These are phyloP conservation scores for Coemansia sp. DNA, from an alignment of 192 early-diverging fungal species.

Conservation along the genomic window DNA sequence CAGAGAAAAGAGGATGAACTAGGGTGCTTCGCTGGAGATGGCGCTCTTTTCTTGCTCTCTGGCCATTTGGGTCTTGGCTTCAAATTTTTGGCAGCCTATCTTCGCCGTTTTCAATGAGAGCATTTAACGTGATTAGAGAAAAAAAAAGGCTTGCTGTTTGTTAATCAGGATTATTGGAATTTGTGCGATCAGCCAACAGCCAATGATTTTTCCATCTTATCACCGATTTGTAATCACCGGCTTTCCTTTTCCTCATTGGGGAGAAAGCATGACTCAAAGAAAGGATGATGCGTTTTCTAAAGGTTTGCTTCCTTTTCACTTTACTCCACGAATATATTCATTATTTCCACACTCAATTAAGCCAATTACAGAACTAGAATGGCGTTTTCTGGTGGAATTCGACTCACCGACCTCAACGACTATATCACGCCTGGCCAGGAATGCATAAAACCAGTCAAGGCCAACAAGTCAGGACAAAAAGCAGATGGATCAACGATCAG, in stretches of 20 bases:
- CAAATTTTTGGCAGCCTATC: neutral
- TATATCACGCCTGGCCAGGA: slow-evolving; percentile 96
- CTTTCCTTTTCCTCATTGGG: no score
- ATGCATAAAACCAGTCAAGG: slow-evolving; percentile 93
- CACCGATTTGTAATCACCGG: no score
- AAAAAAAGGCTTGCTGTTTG: neutral
- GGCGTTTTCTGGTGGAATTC: slow-evolving; percentile 85
- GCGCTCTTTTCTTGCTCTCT: slow-evolving; percentile 5
- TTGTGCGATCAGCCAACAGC: no score
- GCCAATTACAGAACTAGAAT: slow-evolving; percentile 35
- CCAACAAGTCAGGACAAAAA: slow-evolving; percentile 60
- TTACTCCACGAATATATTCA: no score
- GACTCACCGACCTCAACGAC: slow-evolving; percentile 94
- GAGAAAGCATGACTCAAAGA: no score
- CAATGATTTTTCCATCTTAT: no score
- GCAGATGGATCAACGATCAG: slow-evolving; percentile 70
- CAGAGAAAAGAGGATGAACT: slow-evolving; percentile 38
- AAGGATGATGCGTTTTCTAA: no score
- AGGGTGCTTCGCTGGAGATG: neutral
- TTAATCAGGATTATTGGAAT: neutral
- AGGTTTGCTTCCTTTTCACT: no score
- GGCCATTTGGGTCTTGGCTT: neutral
- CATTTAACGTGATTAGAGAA: neutral
- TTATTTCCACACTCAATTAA: neutral
- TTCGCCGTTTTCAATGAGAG: neutral